These are phyloP conservation scores for Aspergillus ostianus DNA, from an alignment of 495 filamentous ascomycete species.

Conservation along the genomic window DNA sequence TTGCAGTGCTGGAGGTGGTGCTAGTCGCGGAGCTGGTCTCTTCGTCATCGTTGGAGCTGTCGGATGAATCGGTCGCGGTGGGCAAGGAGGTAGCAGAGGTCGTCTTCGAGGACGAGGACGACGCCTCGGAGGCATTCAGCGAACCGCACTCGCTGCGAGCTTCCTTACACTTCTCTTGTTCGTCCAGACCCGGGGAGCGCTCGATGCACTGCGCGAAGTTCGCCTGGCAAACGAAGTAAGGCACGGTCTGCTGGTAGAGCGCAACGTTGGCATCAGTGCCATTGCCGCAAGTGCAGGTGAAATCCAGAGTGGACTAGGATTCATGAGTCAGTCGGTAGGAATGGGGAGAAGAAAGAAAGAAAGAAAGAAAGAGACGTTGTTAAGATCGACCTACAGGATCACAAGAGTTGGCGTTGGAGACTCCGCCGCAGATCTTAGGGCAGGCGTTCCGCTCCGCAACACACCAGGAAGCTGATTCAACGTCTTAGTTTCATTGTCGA, in stretches of 20 bases:
- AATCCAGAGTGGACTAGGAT: conserved; percentile 48
- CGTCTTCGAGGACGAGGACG: conserved; percentile 25
- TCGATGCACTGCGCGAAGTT: conserved; percentile 51
- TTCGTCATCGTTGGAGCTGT: conserved; percentile 18
- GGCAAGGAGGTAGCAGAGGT: conserved; percentile 31
- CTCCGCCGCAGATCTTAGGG: conserved; percentile 45
- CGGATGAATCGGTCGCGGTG: conserved; percentile 29
- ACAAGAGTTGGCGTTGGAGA: conserved; percentile 41
- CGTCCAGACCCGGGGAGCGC: conserved; percentile 43
- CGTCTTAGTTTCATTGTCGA: not conserved
- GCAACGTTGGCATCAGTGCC: conserved; percentile 51
- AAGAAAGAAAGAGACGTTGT: conserved; percentile 12
- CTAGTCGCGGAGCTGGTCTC: conserved; percentile 25
- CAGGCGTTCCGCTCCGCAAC: conserved; percentile 44
- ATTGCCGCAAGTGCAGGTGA: conserved; percentile 54
- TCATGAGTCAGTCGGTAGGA: not conserved
- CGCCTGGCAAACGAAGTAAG: conserved; percentile 54
- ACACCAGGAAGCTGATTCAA: conserved; percentile 43
- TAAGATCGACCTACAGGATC: conserved; percentile 36
- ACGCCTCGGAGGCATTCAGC: conserved; percentile 42
- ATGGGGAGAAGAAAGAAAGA: conserved; percentile 9
- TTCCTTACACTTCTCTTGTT: conserved; percentile 45
- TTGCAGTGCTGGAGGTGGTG: conserved; percentile 24
- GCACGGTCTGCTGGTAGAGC: conserved; percentile 53
- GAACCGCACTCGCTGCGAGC: conserved; percentile 41